Evolutionary conservation across 257 asterid species (phyloP), one percentile per base, ranked within the genome.

Genomic region (Solanum lignicaule): DNA sequence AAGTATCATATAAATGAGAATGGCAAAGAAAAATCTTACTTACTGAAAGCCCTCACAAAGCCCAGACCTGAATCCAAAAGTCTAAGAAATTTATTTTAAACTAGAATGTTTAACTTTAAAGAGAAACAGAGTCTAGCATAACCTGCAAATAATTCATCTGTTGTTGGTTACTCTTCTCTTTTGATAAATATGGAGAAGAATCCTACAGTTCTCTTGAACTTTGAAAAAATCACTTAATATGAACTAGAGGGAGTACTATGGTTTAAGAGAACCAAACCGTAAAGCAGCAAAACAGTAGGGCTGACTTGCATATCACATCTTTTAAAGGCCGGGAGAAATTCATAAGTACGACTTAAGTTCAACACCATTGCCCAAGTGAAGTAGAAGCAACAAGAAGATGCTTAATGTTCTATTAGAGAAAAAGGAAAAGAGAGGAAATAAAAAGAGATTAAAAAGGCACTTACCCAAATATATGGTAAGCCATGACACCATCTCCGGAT

Each of bases 391-490:
- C 43, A 27, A 20, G 39, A 82, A 82, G 39, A 82, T 82, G 31
- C 86, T 48, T 82, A 48, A 48, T 48, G 6, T 4, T 10, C 66
- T 81, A 16, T 43, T 27, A 46, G 69, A 86, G 35, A 68, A 46
- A 33, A 73, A 48, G 16, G 62, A 84, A 32, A 46, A 41, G n/a
- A 41, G 38, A 12, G 25, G 43, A 62, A 76, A 68, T 32, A 33
- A 82, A 68, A 58, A 46, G 38, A 25, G 38, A 10, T 65, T 72
- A 55, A 71, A 83, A 69, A n/a, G 6, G 38, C n/a, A 62, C 92
- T 23, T 90, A 97, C 99, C 90, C 91, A 76, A 94, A 97, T 87
- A 97, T 91, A 90, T 97, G 99, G 93, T 97, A 83, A 21, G 96
- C 93, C 86, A 8, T 83, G 88, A 90, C 86, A 75, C 94, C 93